Evolutionary conservation across 1,284 basidiomycete genomes (phyloP), one percentile per base, ranked within the genome.

Genomic region (Thelephora terrestris): DNA sequence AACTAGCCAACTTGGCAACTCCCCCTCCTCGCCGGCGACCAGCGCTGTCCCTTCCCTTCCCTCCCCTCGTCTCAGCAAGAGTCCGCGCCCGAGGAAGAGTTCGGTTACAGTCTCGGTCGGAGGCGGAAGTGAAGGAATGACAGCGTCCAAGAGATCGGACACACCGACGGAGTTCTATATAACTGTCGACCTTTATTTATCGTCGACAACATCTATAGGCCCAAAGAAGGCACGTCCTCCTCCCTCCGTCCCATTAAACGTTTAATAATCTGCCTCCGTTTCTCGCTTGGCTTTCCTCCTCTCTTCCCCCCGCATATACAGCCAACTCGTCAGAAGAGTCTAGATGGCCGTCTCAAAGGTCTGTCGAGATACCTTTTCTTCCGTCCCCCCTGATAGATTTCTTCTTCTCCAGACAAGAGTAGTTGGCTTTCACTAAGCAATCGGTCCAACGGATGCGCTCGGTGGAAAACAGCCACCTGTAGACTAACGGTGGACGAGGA

Each of bases 391-490:
- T 34, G 51, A 34, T 20, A 7, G 3, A 14, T 25, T 20, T 52
- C n/a, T n/a, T n/a, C n/a, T n/a, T n/a, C n/a, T n/a, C 32, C 53
- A 85, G 85, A 88, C 60, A 85, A 82, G 64, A 69, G 79, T 10
- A 85, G 78, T 57, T 86, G 83, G 83, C 71, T 84, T 42, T 73
- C 73, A 17, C 68, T 83, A n/a, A 65, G 74, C 34, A 75, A 73
- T 51, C 71, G 69, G 25, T 56, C 75, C 20, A 62, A 71, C 27
- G 68, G 67, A 32, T 63, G 70, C 16, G 80, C 78, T 14, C 76
- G 79, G 46, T 89, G 86, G 86, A 70, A 80, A 57, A 63, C 73
- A 39, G 85, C 81, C 20, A 79, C 74, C 14, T 88, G 85, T 63
- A 83, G 72, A 57, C 64, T 89, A 46, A 64, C 71, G 36, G 81